phyloP scores from a whole-genome alignment of 495 filamentous ascomycete genomes.

The Penicillium angulare region DNA sequence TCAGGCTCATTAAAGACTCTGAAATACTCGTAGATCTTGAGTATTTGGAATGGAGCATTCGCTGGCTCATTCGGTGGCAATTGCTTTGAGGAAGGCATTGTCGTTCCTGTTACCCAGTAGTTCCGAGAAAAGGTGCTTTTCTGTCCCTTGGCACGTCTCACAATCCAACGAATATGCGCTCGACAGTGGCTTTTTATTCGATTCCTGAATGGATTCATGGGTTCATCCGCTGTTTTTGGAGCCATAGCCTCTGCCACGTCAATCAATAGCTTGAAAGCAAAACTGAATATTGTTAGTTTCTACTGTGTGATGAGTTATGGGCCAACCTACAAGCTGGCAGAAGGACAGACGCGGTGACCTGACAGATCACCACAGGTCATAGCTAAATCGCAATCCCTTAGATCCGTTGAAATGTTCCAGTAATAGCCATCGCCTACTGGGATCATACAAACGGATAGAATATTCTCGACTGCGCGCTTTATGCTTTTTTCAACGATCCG shows the following conservation, averaged over 20 bases:
- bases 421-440: no score
- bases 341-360: neutral
- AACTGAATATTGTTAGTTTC: neutral
- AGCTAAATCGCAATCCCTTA: no score
- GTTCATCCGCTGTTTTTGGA: no score
- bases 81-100: neutral
- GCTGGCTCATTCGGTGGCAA: neutral
- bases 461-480: neutral
- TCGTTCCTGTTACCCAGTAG: neutral
- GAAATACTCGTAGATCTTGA: neutral
- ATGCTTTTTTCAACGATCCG: neutral
- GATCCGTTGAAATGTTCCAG: no score
- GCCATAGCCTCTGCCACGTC: neutral
- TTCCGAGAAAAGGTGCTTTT: neutral
- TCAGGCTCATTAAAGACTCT: neutral
- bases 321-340: neutral
- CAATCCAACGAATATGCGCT: neutral
- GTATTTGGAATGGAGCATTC: neutral
- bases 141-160: neutral
- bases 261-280: neutral
- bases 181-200: neutral
- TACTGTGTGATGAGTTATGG: neutral
- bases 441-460: neutral
- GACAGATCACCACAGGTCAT: neutral
- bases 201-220: neutral